phyloP scores from a whole-genome alignment of 192 early-diverging fungal genomes.

The Coemansia sp. region DNA sequence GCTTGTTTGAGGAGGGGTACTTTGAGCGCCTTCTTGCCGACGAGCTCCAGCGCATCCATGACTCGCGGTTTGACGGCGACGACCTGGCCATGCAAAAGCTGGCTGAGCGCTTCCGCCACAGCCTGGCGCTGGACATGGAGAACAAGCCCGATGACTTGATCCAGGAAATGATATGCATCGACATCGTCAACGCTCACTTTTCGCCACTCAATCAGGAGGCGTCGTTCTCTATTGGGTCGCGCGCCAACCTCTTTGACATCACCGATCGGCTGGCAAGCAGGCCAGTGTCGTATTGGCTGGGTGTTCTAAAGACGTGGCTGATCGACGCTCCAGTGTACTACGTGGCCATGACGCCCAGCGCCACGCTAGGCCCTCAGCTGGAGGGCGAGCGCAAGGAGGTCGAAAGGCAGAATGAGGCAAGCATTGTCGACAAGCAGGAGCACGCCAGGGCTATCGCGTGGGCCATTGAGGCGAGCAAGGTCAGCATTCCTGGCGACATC shows the following conservation, averaged over 20 bases:
- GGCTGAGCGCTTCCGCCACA: slow-evolving; percentile 23
- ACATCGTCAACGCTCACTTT: slow-evolving; percentile 50
- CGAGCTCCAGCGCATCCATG: slow-evolving; percentile 59
- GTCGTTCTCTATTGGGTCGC: slow-evolving; percentile 20
- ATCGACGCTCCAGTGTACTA: slow-evolving; percentile 25
- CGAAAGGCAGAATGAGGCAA: slow-evolving; percentile 22
- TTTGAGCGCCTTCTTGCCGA: slow-evolving; percentile 61
- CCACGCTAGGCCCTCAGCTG: slow-evolving; percentile 14
- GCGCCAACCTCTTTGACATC: slow-evolving; percentile 30
- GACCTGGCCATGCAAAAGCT: slow-evolving; percentile 24
- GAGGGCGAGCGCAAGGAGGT: slow-evolving; percentile 28
- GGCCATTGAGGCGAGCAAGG: slow-evolving; percentile 28
- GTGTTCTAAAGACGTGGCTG: slow-evolving; percentile 40
- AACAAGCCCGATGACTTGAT: slow-evolving; percentile 26
- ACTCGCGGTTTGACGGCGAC: slow-evolving; percentile 43
- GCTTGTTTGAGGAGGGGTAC: slow-evolving; percentile 66
- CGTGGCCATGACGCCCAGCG: slow-evolving; percentile 39
- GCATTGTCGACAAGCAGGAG: slow-evolving; percentile 28
- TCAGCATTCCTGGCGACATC: slow-evolving; percentile 57
- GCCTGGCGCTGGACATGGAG: slow-evolving; percentile 33
- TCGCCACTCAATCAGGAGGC: slow-evolving; percentile 3
- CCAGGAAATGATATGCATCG: slow-evolving; percentile 18
- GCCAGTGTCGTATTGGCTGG: slow-evolving; percentile 45
- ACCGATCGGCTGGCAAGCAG: slow-evolving; percentile 22
- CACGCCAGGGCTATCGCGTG: slow-evolving; percentile 57